phyloP scores from a whole-genome alignment of 352 stramenopile species.

The Thraustochytrium striatum region DNA sequence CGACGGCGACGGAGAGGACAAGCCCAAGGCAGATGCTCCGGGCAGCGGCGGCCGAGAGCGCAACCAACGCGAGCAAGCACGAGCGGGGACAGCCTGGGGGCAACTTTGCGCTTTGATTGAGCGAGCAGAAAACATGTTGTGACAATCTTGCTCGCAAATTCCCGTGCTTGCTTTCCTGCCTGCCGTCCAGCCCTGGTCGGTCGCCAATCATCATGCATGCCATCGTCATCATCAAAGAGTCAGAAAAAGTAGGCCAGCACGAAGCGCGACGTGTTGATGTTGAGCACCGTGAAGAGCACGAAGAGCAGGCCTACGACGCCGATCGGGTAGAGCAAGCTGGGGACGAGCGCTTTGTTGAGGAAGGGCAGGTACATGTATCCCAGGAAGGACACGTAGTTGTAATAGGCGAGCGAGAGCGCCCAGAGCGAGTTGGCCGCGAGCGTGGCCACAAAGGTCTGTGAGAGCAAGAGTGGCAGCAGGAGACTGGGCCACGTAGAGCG shows the following conservation, averaged over 20 bases:
- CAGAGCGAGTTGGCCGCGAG: conserved; percentile 44
- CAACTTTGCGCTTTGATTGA: conserved; percentile 17
- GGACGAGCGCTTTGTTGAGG: conserved; percentile 41
- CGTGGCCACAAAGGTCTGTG: conserved; percentile 47
- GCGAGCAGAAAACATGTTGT: too few species aligned
- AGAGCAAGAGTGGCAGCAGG: conserved; percentile 84
- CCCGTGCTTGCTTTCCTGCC: too few species aligned
- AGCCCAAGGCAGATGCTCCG: background rate
- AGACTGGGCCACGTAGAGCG: conserved; percentile 89
- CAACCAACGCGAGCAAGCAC: background rate
- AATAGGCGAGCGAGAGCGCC: conserved; percentile 19
- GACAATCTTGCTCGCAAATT: too few species aligned
- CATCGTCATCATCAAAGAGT: background rate
- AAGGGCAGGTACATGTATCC: conserved; percentile 48
- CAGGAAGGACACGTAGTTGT: conserved; percentile 45
- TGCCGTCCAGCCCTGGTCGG: too few species aligned
- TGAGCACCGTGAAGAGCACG: conserved; percentile 44
- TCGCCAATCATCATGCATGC: background rate
- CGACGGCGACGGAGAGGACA: background rate
- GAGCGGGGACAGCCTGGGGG: conserved; percentile 27
- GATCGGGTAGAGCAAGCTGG: conserved; percentile 30
- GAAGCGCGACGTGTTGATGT: conserved; percentile 41
- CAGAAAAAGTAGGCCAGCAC: conserved; percentile 8
- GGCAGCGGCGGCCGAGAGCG: background rate
- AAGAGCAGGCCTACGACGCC: conserved; percentile 11